These are phyloP conservation scores for Aurantiochytrium sp. DNA, from an alignment of 108 stramenopile genomes.

Conservation along the genomic window DNA sequence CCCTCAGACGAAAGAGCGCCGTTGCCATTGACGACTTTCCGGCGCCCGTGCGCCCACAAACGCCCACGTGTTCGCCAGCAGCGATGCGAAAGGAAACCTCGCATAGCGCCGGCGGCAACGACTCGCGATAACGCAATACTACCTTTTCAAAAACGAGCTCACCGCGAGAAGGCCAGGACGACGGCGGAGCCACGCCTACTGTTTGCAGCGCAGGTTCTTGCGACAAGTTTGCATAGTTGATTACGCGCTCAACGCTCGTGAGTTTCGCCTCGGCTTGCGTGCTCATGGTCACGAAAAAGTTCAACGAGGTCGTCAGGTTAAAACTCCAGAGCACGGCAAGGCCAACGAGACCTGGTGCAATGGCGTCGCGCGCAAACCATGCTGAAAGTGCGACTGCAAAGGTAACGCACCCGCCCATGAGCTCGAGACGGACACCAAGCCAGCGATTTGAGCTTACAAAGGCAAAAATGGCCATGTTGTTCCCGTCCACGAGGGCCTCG, in stretches of 20 bases:
- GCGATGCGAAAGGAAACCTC: constrained; percentile 68
- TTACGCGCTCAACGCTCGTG: constrained; percentile 28
- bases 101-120: constrained; percentile 73
- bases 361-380: constrained; percentile 48
- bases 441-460: constrained; percentile 39
- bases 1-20: constrained; percentile 75
- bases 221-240: constrained; percentile 22
- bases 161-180: constrained; percentile 68
- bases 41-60: constrained; percentile 67
- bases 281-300: neutral
- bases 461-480: neutral
- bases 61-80: constrained; percentile 72
- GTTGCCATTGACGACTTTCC: constrained; percentile 76
- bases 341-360: constrained; percentile 64
- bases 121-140: constrained; percentile 63
- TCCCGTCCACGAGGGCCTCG: neutral
- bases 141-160: constrained; percentile 63
- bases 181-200: neutral
- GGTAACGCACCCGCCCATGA: constrained; percentile 64
- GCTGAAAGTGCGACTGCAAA: constrained; percentile 56
- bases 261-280: constrained; percentile 25
- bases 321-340: constrained; percentile 48
- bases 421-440: constrained; percentile 70
- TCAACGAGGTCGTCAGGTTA: constrained; percentile 22
- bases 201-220: constrained; percentile 19